Evolutionary conservation across 2,329 filamentous ascomycete genomes (phyloP), one percentile per base, ranked within the genome.

Genomic region (Aspergillus hortae): DNA sequence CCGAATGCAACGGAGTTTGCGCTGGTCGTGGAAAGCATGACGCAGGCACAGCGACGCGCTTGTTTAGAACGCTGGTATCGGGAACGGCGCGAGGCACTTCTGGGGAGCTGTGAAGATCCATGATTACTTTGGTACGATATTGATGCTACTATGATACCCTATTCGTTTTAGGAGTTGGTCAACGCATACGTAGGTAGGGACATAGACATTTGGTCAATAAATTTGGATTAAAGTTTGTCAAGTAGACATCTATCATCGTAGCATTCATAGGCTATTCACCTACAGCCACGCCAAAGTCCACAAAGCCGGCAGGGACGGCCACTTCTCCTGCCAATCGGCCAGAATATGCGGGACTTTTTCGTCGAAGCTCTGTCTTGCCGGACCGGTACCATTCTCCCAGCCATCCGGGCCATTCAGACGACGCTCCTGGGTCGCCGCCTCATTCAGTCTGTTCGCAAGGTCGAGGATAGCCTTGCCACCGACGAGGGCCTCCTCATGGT

Each of bases 271-370:
- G 27, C 6, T 21, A 17, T 42, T 42, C 15, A 21, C 33, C 57
- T 75, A 97, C 67, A 97, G 90, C 92, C 94, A 99, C 23, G 91
- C 90, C 68, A 97, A 69, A 21, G 92, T 97, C 94, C 94, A 99
- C 51, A 94, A 80, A 2, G 91, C 89, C 15, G 94, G 94, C 61
- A 97, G 73, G 62, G 90, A 87, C 4, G 94, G 92, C 90, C 92
- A 96, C 61, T 87, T 83, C 70, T 96, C 92, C 74, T 99, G 94
- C 94, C 94, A 99, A 48, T 86, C 84, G 2, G 86, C 92, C 55
- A 99, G 75, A 33, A 99, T 88, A 59, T 96, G 92, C 0, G 94
- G 94, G 2, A 99, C 94, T 50, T 85, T 83, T 69, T 96, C 92
- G 72, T 99, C 94, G 65, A 99, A 99, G 27, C 87, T 87, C 30